These are phyloP conservation scores for Ambrosia artemisiifolia DNA, from an alignment of 129 eudicot species.

Conservation along the genomic window DNA sequence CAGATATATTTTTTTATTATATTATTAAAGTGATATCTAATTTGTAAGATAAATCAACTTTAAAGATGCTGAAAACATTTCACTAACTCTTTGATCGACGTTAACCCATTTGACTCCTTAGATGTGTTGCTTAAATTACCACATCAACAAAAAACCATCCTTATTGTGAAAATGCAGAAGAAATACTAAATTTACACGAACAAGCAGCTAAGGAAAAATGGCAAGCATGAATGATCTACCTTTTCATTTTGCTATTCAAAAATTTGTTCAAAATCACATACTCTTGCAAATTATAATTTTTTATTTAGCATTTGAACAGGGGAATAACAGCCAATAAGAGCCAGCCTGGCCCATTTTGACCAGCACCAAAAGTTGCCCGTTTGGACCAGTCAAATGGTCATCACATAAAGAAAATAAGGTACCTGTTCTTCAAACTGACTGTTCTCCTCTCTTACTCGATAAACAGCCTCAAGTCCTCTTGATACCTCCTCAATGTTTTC, in stretches of 20 bases:
- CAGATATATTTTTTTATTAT: too few species aligned
- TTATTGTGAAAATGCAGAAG: background rate
- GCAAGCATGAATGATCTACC: background rate
- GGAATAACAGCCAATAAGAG: background rate
- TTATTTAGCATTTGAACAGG: background rate
- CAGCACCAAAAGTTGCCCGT: background rate
- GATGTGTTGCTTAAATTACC: background rate
- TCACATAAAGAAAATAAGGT: background rate
- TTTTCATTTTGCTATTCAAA: background rate
- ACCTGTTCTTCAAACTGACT: conserved; percentile 77
- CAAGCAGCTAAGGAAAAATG: background rate
- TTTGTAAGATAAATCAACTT: too few species aligned
- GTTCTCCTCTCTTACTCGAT: conserved; percentile 55
- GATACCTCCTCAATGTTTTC: conserved; percentile 36
- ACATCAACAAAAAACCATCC: background rate
- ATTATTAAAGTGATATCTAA: too few species aligned
- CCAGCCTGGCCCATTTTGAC: background rate
- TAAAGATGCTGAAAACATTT: too few species aligned
- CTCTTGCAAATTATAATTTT: conserved; percentile 1
- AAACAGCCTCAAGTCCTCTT: conserved; percentile 61
- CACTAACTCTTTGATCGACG: background rate
- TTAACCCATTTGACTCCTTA: background rate
- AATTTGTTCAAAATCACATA: background rate
- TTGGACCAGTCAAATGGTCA: background rate
- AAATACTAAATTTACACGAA: background rate